Evolutionary conservation across 2,329 filamentous ascomycete genomes (phyloP), one percentile per base, ranked within the genome.

Genomic region (Penicillium sclerotigenum): DNA sequence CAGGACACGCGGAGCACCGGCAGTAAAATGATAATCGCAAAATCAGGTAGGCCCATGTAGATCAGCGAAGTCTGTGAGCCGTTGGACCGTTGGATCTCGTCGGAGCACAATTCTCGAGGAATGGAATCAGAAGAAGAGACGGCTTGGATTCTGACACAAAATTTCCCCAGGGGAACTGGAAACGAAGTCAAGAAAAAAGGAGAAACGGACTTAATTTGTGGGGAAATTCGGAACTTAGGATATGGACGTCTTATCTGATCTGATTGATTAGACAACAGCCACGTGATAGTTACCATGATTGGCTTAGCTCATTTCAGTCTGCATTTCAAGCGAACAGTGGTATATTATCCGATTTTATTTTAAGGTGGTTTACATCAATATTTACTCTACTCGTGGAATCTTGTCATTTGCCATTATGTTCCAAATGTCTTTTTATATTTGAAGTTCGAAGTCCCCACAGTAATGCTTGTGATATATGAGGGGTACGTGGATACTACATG

Each of bases 241-340:
- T 4, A 36, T 24, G 6, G 16, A 18, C n/a, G 50, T 52, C 58
- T 60, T 59, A 61, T 61, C 59, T 54, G 57, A 61, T 61, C 50
- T 45, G 54, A 56, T 56, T 56, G 54, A 56, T 56, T 53, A 56
- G 51, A 59, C 40, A 53, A 48, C 16, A 22, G 26, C 26, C 58
- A 53, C 41, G 56, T 56, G 53, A 52, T n/a, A n/a, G n/a, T n/a
- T n/a, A 29, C 13, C 9, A 28, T 34, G 20, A 20, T 26, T 46
- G 40, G 49, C 18, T 24, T 33, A 43, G 18, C 46, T 13, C 6
- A 16, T 46, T 24, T 36, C 45, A 16, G 24, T 28, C 7, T n/a
- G 13, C 20, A 28, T 24, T 20, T 34, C 13, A 34, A 22, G 43
- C 33, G 43, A n/a, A 34, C 18, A 16, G 14, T 20, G 14, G 28